Evolutionary conservation across 208 protist species (phyloP), one percentile per base, ranked within the genome.

Genomic region (Acanthamoeba castellanii): DNA sequence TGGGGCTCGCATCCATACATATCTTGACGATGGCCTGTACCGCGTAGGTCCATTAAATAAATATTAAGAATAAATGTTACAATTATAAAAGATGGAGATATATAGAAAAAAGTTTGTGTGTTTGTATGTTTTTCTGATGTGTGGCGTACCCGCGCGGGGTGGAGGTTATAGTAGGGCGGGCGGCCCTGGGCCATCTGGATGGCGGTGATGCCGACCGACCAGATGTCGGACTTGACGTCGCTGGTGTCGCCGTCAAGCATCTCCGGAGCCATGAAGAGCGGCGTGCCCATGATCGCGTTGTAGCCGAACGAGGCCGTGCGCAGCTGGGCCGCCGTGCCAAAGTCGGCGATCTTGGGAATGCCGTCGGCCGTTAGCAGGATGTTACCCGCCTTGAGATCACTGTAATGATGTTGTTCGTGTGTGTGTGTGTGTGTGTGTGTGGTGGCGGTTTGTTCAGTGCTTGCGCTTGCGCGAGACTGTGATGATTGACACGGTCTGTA

Each of bases 21-120:
- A 97, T 98, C 96, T 97, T 97, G 57, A 98, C 98, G 16, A 97
- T 97, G 25, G 84, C 76, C 74, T 96, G 25, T 22, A 22, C 30
- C 59, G 8, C 59, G 50, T 42, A 42, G 37, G 3, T 42, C 37
- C 37, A 42, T 42, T 42, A 42, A n/a, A n/a, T n/a, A n/a, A 42
- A 42, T 42, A 42, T 42, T 42, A 3, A 42, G 2, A 42, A 42
- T 42, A 42, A 42, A 42, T n/a, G n/a, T n/a, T n/a, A n/a, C n/a
- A n/a, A n/a, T n/a, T n/a, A n/a, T n/a, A n/a, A n/a, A n/a, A n/a
- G n/a, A n/a, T n/a, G n/a, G n/a, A n/a, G n/a, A n/a, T 55, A 55
- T 55, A 18, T n/a, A n/a, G n/a, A n/a, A n/a, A n/a, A n/a, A n/a
- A n/a, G n/a, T n/a, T n/a, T n/a, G n/a, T n/a, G n/a, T n/a, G n/a